Conservation (phyloP, 2,329 filamentous ascomycete species). For the Coniochaeta hoffmannii region DNA sequence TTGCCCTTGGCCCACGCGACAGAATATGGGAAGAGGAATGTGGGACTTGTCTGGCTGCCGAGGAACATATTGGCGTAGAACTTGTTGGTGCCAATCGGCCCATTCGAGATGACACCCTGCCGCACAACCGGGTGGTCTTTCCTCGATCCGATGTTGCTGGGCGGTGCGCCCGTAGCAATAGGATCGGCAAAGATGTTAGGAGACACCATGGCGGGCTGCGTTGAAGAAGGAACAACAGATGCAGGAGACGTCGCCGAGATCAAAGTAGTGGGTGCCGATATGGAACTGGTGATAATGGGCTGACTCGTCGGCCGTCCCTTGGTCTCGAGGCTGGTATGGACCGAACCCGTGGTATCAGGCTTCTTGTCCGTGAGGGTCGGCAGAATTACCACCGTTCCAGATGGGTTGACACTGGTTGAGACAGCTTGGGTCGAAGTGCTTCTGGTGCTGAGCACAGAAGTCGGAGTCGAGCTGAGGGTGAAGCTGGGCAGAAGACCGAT, state of each 20-base stretch:
- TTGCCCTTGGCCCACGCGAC: constrained; percentile 60
- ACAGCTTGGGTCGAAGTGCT: constrained; percentile 17
- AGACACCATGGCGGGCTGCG: constrained; percentile 19
- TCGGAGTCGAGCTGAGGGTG: background rate
- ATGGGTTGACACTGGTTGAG: constrained; percentile 20
- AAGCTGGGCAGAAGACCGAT: background rate
- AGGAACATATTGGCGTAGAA: constrained; percentile 79
- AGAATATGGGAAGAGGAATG: constrained; percentile 71
- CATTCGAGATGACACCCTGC: constrained; percentile 36
- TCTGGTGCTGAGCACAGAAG: background rate
- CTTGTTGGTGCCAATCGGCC: constrained; percentile 66
- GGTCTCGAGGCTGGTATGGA: constrained; percentile 23
- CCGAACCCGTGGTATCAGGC: constrained; percentile 24
- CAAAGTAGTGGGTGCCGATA: constrained; percentile 25
- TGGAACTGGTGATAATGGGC: constrained; percentile 19
- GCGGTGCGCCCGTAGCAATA: constrained; percentile 44
- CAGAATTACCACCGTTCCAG: constrained; percentile 26
- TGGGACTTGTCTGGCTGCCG: constrained; percentile 58
- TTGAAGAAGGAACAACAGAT: constrained; percentile 9
- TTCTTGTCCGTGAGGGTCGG: constrained; percentile 17
- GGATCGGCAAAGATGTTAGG: constrained; percentile 49
- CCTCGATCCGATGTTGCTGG: constrained; percentile 35
- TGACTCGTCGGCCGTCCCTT: constrained; percentile 13
- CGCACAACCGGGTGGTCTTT: constrained; percentile 53
- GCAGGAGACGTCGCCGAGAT: constrained; percentile 15